phyloP scores from a whole-genome alignment of 2,329 filamentous ascomycete species.

The Stagonosporopsis tanaceti region DNA sequence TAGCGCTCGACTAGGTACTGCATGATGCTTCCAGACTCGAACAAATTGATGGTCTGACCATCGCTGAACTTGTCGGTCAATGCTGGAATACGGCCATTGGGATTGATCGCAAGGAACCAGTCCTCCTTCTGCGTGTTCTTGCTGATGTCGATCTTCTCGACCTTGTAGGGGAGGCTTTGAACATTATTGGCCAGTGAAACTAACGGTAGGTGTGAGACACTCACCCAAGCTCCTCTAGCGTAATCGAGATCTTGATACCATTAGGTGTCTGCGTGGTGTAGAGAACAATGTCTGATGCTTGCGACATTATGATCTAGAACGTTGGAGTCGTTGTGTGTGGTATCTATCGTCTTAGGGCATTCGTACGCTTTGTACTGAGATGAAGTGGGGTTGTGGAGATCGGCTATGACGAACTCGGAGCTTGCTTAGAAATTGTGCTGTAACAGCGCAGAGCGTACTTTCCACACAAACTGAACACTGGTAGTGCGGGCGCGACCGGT shows the following conservation, averaged over 20 bases:
- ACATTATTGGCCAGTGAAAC: background rate
- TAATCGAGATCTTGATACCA: slow-evolving; percentile 87
- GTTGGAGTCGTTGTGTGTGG: background rate
- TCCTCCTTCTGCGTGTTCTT: slow-evolving; percentile 83
- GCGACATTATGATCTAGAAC: slow-evolving; percentile 24
- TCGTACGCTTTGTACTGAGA: slow-evolving; percentile 13
- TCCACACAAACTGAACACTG: background rate
- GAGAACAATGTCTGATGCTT: slow-evolving; percentile 72
- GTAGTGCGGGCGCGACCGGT: background rate
- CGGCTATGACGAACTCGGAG: slow-evolving; percentile 37
- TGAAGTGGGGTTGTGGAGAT: slow-evolving; percentile 31
- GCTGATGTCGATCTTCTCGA: slow-evolving; percentile 72
- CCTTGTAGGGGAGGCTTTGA: slow-evolving; percentile 73
- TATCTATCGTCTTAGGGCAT: background rate
- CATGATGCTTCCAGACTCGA: slow-evolving; percentile 84
- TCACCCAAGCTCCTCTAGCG: slow-evolving; percentile 79
- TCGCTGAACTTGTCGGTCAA: slow-evolving; percentile 78
- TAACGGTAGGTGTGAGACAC: slow-evolving; percentile 5
- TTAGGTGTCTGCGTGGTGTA: slow-evolving; percentile 88
- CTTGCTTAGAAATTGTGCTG: slow-evolving; percentile 36
- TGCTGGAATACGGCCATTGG: slow-evolving; percentile 90
- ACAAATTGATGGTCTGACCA: slow-evolving; percentile 76
- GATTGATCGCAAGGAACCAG: slow-evolving; percentile 92
- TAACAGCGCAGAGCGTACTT: background rate
- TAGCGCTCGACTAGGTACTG: slow-evolving; percentile 85